phyloP scores from a whole-genome alignment of 1,139 yeast species.

The Sugiyamaella castrensis region DNA sequence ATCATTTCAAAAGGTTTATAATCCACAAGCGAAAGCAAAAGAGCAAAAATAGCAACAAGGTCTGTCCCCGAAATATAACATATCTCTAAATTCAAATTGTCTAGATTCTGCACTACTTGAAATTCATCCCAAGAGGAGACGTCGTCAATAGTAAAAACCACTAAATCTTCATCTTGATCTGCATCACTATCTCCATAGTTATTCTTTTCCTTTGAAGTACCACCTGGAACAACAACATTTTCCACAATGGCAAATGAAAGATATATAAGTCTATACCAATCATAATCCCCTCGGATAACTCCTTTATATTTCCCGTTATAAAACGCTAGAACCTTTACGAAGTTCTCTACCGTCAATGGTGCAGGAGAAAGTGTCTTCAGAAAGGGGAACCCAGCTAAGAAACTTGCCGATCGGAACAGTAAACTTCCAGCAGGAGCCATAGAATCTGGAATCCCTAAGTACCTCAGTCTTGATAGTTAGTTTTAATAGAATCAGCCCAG shows the following conservation, averaged over 20 bases:
- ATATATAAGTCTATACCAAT: constrained; percentile 41
- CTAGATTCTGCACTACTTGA: constrained; percentile 31
- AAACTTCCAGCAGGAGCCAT: constrained; percentile 35
- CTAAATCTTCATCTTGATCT: constrained; percentile 23
- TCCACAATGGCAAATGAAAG: constrained; percentile 38
- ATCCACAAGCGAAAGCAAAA: constrained; percentile 28
- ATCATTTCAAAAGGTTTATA: constrained; percentile 20
- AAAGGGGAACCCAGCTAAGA: constrained; percentile 47
- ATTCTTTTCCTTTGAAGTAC: neutral
- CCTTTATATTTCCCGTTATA: constrained; percentile 38
- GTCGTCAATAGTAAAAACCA: constrained; percentile 21
- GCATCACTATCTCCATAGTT: constrained; percentile 14
- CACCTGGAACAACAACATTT: neutral
- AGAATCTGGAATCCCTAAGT: constrained; percentile 30
- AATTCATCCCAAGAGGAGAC: constrained; percentile 34
- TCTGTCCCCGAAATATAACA: constrained; percentile 31
- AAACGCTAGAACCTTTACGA: constrained; percentile 45
- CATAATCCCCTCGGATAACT: constrained; percentile 37
- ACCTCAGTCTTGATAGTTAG: constrained; percentile 28
- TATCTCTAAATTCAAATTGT: constrained; percentile 36
- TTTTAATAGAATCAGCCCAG: neutral
- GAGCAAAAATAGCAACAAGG: constrained; percentile 27
- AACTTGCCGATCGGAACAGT: constrained; percentile 37
- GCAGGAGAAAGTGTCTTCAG: constrained; percentile 35
- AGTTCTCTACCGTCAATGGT: constrained; percentile 42